phyloP scores from a whole-genome alignment of 2,329 filamentous ascomycete genomes.

The Akanthomyces muscarius region DNA sequence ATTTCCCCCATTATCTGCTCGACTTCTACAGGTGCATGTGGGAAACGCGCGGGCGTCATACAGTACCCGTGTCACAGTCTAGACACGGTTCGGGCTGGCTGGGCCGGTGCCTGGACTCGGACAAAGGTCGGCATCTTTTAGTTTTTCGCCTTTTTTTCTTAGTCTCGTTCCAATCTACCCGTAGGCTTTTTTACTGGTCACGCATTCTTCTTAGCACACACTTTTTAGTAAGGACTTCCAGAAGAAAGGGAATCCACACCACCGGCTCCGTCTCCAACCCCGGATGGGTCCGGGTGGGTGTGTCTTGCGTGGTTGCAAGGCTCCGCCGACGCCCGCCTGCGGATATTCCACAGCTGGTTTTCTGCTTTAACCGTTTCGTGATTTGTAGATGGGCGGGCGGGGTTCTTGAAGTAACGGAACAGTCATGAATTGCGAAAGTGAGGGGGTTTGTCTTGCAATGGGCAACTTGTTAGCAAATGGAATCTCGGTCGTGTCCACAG shows the following conservation, averaged over 20 bases:
- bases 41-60: background rate
- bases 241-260: background rate
- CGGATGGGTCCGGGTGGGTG: conserved; percentile 3
- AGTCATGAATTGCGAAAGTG: background rate
- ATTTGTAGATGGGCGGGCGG: background rate
- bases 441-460: background rate
- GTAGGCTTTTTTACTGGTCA: background rate
- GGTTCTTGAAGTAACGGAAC: background rate
- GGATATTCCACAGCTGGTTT: background rate
- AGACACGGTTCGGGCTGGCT: background rate
- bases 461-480: background rate
- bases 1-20: no score
- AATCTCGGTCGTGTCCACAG: background rate
- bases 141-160: background rate
- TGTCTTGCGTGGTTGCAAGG: background rate
- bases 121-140: conserved; percentile 13
- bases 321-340: conserved; percentile 5
- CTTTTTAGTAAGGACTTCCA: background rate
- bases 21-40: background rate
- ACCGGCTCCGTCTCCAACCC: background rate
- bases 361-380: background rate
- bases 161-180: no score
- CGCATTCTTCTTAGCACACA: conserved; percentile 7
- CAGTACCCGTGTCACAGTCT: background rate
- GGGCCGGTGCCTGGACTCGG: background rate